These are phyloP conservation scores for Pseudomonodictys pantanalensis DNA, from an alignment of 495 filamentous ascomycete genomes.

Conservation along the genomic window DNA sequence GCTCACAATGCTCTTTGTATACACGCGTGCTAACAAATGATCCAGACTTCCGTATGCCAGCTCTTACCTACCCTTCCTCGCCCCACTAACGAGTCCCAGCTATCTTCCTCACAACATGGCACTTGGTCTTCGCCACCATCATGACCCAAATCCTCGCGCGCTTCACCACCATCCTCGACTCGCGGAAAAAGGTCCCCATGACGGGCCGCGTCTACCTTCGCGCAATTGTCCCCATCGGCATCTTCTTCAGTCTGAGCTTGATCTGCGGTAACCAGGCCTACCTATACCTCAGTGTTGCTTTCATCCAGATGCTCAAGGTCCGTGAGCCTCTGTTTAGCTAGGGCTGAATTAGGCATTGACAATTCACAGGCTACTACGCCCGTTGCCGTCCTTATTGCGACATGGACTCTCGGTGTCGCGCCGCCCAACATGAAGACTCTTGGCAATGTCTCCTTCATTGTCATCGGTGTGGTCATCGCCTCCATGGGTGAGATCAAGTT, in stretches of 20 bases:
- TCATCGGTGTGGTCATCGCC: slow-evolving; percentile 84
- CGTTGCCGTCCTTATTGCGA: slow-evolving; percentile 79
- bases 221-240: slow-evolving; percentile 86
- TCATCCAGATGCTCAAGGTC: slow-evolving; percentile 98
- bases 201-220: slow-evolving; percentile 85
- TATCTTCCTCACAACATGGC: slow-evolving; percentile 90
- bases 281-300: slow-evolving; percentile 85
- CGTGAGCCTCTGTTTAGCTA: slow-evolving; percentile 18
- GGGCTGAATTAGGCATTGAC: slow-evolving; percentile 8
- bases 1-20: background rate
- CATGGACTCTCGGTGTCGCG: slow-evolving; percentile 77
- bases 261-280: slow-evolving; percentile 94
- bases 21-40: slow-evolving; percentile 9
- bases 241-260: slow-evolving; percentile 90
- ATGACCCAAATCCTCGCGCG: slow-evolving; percentile 89
- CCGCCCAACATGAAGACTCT: slow-evolving; percentile 75
- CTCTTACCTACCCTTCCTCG: background rate
- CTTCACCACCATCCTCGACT: slow-evolving; percentile 80
- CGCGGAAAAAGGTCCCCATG: slow-evolving; percentile 89
- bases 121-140: slow-evolving; percentile 81
- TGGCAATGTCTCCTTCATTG: slow-evolving; percentile 82
- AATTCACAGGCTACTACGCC: slow-evolving; percentile 73
- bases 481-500: slow-evolving; percentile 93
- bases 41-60: slow-evolving; percentile 42
- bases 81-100: slow-evolving; percentile 28